These are phyloP conservation scores for Terana coerulea DNA, from an alignment of 768 basidiomycete species.

Conservation along the genomic window DNA sequence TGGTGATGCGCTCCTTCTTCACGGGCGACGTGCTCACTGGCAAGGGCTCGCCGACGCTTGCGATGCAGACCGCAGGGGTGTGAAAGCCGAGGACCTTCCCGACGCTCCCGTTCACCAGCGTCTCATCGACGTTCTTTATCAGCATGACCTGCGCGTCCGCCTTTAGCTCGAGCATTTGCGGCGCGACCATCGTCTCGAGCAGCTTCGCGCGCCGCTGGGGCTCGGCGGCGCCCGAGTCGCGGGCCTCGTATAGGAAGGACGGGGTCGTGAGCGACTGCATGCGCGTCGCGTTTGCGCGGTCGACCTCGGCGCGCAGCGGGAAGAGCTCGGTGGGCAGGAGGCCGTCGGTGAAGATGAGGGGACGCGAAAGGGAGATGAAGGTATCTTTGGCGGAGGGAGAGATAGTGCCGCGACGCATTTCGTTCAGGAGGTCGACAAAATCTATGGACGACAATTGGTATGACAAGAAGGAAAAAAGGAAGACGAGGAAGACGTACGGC, in stretches of 20 bases:
- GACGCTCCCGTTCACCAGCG: conserved; percentile 67
- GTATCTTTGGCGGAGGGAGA: conserved; percentile 39
- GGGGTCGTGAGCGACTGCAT: conserved; percentile 44
- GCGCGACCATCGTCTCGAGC: conserved; percentile 60
- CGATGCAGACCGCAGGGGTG: conserved; percentile 19
- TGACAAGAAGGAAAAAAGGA: neutral
- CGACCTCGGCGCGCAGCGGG: conserved; percentile 67
- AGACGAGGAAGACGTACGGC: conserved; percentile 37
- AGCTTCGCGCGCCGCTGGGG: conserved; percentile 46
- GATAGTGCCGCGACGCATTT: conserved; percentile 62
- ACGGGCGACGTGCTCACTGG: neutral
- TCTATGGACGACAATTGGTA: conserved; percentile 30
- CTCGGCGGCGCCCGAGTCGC: conserved; percentile 46
- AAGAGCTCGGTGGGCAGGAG: conserved; percentile 54
- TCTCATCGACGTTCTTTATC: conserved; percentile 61
- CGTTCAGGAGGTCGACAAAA: conserved; percentile 72
- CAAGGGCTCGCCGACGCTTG: conserved; percentile 2
- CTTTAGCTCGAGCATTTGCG: conserved; percentile 52
- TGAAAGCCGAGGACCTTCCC: conserved; percentile 58
- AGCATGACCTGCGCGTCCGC: conserved; percentile 64
- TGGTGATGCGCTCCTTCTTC: conserved; percentile 5
- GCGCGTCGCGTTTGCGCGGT: conserved; percentile 54
- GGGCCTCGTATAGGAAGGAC: conserved; percentile 41
- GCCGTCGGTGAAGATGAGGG: conserved; percentile 25
- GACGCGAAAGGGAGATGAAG: conserved; percentile 46